These are phyloP conservation scores for Populus hybrid DNA, from an alignment of 441 rosid species.

Conservation along the genomic window DNA sequence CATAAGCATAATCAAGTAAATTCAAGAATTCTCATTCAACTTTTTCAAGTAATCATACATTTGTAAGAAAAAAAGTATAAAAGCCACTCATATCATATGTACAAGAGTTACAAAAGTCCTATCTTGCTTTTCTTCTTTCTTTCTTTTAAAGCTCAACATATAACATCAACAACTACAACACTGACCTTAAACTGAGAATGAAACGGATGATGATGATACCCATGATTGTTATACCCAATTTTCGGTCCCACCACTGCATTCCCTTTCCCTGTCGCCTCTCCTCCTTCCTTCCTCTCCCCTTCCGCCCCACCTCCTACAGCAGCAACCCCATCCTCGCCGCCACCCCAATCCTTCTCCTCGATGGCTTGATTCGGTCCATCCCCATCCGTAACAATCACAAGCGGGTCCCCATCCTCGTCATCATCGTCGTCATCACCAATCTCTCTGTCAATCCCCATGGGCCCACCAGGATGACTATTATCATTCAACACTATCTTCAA, in stretches of 20 bases:
- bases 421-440: slow-evolving; percentile 45
- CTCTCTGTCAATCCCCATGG: slow-evolving; percentile 25
- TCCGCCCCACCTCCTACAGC: slow-evolving; percentile 27
- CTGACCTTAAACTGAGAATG: slow-evolving; percentile 99
- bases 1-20: not conserved
- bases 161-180: slow-evolving; percentile 43
- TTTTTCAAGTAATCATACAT: slow-evolving; percentile 14
- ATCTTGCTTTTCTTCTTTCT: slow-evolving; percentile 12
- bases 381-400: slow-evolving; percentile 73
- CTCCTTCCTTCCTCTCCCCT: slow-evolving; percentile 67
- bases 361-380: slow-evolving; percentile 49
- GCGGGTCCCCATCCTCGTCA: slow-evolving; percentile 67
- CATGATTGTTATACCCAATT: slow-evolving; percentile 80
- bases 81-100: slow-evolving; percentile 14
- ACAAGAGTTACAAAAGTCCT: slow-evolving; percentile 38
- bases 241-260: slow-evolving; percentile 49
- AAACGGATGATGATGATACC: slow-evolving; percentile 87
- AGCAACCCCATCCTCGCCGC: slow-evolving; percentile 50
- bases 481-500: slow-evolving; percentile 91
- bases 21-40: slow-evolving; percentile 21
- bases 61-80: not conserved
- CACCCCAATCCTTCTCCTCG: slow-evolving; percentile 70
- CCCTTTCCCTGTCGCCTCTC: slow-evolving; percentile 41
- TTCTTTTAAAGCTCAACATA: slow-evolving; percentile 24
- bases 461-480: slow-evolving; percentile 19